Conservation (phyloP, 352 stramenopile genomes). For the Thalassiosira ordinaria region DNA sequence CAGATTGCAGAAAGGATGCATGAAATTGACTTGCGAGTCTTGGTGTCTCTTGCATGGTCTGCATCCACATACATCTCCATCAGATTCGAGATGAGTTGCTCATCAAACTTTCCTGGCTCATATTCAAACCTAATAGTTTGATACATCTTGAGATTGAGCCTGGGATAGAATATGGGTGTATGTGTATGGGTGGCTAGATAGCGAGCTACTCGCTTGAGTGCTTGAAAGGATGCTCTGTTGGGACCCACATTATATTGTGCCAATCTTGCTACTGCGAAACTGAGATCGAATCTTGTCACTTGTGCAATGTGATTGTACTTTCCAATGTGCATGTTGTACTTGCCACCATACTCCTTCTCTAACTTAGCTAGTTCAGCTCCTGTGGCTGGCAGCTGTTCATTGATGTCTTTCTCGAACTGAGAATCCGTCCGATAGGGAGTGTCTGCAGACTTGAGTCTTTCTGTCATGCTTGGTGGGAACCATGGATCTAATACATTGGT, state of each 20-base stretch:
- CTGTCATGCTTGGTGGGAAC: not conserved
- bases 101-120: slow-evolving; percentile 23
- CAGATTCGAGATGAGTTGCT: slow-evolving; percentile 9
- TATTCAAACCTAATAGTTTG: slow-evolving; percentile 23
- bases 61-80: slow-evolving; percentile 10
- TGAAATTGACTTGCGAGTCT: not conserved
- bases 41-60: slow-evolving; percentile 28
- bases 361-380: slow-evolving; percentile 10
- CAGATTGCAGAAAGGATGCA: not conserved
- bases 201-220: slow-evolving; percentile 5
- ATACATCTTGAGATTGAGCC: not conserved
- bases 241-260: slow-evolving; percentile 19
- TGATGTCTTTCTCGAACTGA: too few relatives aligned
- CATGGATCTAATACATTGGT: slow-evolving; percentile 16
- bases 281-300: slow-evolving; percentile 22
- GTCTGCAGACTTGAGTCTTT: not conserved
- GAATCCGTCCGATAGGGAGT: too few relatives aligned
- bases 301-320: slow-evolving; percentile 22
- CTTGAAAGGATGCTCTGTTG: slow-evolving; percentile 19
- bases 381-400: slow-evolving; percentile 23
- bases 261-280: slow-evolving; percentile 10
- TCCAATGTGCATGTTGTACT: slow-evolving; percentile 7
- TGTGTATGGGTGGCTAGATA: slow-evolving; percentile 40
- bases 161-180: slow-evolving; percentile 27
- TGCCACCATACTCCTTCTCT: slow-evolving; percentile 17